Evolutionary conservation across 1,139 yeast genomes (phyloP), one percentile per base, ranked within the genome.

Genomic region (Saccharomyces uvarum): DNA sequence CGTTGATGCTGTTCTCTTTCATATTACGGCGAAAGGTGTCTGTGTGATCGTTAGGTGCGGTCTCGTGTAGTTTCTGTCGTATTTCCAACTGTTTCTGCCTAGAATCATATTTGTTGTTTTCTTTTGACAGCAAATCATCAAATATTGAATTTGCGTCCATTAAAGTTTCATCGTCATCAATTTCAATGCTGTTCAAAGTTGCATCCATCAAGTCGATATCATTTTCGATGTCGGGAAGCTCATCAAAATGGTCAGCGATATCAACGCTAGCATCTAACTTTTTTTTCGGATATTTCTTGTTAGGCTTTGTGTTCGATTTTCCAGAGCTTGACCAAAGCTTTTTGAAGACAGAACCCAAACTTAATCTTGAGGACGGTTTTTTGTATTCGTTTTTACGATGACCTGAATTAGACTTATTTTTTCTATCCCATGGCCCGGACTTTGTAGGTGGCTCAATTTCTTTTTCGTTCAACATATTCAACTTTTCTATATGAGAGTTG

Each of bases 111-210:
- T 38, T 32, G n/a, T 42, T 27, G 49, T 63, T 62, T 9, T 60
- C 59, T 47, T 61, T 63, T 26, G 61, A 56, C 21, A 66, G 55
- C n/a, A 66, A 52, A 49, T 61, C 57, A 54, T 66, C 67, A 53
- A 66, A 66, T 6, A 64, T 61, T 28, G 60, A 48, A 52, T 63
- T 67, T 16, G 65, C 60, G 52, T 66, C 68, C 62, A 66, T 59
- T 7, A 65, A 51, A 26, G 53, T 52, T 28, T 59, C 59, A 14
- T 61, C 57, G 26, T 38, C 44, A 11, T 38, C 44, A 16, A 38
- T 19, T 38, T 38, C 44, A 16, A 38, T 38, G 26, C 44, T 24
- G 13, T 38, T 19, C 24, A 38, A 19, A 16, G 19, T 38, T 16
- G 44, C 44, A 19, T 38, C n/a, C 24, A 16, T 38, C 21, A 38